These are phyloP conservation scores for Themeda triandra DNA, from an alignment of 176 grass and related monocot species.

Conservation along the genomic window DNA sequence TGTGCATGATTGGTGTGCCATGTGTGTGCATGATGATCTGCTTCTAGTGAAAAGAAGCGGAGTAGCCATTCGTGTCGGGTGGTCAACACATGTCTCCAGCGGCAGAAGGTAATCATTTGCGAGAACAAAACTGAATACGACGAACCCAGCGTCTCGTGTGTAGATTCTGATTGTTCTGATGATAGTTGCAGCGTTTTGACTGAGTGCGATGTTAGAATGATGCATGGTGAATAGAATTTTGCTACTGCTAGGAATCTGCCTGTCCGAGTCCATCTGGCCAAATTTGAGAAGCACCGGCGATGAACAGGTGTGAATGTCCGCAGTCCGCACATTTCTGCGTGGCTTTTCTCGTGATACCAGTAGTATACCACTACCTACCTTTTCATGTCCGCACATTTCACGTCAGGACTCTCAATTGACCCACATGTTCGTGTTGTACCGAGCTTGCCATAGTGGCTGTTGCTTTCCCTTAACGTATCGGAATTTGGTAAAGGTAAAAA, in stretches of 20 bases:
- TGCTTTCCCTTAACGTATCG: slow-evolving; percentile 27
- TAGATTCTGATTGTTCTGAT: slow-evolving; percentile 8
- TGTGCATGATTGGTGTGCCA: slow-evolving; percentile 7
- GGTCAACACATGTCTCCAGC: slow-evolving; percentile 21
- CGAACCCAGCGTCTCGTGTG: not conserved
- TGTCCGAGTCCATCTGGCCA: not conserved
- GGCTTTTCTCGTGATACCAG: not conserved
- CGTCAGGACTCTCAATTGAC: not conserved
- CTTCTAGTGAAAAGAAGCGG: not conserved
- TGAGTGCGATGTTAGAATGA: not conserved
- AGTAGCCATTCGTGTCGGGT: not conserved
- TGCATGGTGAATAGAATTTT: not conserved
- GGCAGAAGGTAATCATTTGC: slow-evolving; percentile 21
- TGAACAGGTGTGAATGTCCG: not conserved
- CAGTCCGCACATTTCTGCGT: not conserved
- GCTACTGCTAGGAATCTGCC: not conserved
- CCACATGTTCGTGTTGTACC: not conserved
- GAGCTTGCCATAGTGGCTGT: not conserved
- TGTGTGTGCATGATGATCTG: slow-evolving; percentile 2
- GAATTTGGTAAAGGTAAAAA: slow-evolving; percentile 13
- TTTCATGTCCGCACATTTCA: not conserved
- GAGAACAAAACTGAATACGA: not conserved
- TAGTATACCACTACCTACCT: not conserved
- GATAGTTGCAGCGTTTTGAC: not conserved
- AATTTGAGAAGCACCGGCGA: not conserved